These are phyloP conservation scores for Sugiyamaella floridensis DNA, from an alignment of 805 yeast species.

Conservation along the genomic window DNA sequence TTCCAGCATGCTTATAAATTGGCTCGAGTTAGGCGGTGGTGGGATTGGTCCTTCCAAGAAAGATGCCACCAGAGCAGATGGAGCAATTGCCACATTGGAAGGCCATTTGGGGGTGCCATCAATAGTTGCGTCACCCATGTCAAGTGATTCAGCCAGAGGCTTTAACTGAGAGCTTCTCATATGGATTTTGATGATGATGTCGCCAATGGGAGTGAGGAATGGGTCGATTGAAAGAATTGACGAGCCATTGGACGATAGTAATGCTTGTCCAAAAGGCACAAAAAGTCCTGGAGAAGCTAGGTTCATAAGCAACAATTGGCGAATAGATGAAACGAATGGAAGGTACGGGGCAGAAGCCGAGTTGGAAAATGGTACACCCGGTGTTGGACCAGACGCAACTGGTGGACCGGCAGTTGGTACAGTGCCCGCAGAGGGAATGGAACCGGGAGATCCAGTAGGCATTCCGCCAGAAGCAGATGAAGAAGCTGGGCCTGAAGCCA, in stretches of 20 bases:
- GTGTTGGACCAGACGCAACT: not conserved
- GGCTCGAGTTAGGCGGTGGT: slow-evolving; percentile 6
- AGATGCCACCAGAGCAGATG: slow-evolving; percentile 7
- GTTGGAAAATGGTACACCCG: not conserved
- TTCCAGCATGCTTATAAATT: slow-evolving; percentile 6
- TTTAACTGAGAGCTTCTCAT: slow-evolving; percentile 5
- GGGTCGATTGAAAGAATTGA: slow-evolving; percentile 19
- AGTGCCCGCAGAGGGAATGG: not conserved
- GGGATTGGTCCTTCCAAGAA: slow-evolving; percentile 1
- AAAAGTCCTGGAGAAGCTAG: slow-evolving; percentile 9
- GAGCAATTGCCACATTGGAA: slow-evolving; percentile 4
- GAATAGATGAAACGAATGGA: slow-evolving; percentile 21
- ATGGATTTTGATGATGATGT: slow-evolving; percentile 17
- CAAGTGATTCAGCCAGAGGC: not conserved
- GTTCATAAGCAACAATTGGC: slow-evolving; percentile 11
- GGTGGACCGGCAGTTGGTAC: not conserved
- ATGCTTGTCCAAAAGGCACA: slow-evolving; percentile 17
- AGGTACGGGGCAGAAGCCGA: slow-evolving; percentile 17
- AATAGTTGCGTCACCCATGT: not conserved
- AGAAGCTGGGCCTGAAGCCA: slow-evolving; percentile 1
- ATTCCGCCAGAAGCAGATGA: not conserved
- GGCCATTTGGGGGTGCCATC: not conserved
- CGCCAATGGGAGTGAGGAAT: slow-evolving; percentile 19
- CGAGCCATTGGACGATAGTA: slow-evolving; percentile 11
- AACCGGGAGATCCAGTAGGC: not conserved